Evolutionary conservation across 139 green algal species (phyloP).

Genomic region (Chlamydomonas asymmetrica): DNA sequence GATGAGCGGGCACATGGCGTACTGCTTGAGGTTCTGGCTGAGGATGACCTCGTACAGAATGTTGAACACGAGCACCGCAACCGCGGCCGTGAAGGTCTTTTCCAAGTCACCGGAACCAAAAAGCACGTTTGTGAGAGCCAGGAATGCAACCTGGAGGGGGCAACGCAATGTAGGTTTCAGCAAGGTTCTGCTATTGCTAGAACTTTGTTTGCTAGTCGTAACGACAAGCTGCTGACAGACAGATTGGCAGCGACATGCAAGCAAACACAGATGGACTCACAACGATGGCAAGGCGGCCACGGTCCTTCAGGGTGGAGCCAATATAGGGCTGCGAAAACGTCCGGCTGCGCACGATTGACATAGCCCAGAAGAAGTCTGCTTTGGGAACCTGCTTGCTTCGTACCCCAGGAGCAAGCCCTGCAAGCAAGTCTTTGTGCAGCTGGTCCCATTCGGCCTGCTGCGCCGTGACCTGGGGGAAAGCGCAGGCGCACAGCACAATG

Average conservation of each 20-base stretch:
- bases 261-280: too few species aligned
- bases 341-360: slow-evolving; percentile 76
- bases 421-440: slow-evolving; percentile 50
- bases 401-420: slow-evolving; percentile 1
- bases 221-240: too few species aligned
- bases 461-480: slow-evolving; percentile 54
- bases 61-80: slow-evolving; percentile 65
- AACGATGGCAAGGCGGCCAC: slow-evolving; percentile 34
- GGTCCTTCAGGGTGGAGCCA: slow-evolving; percentile 48
- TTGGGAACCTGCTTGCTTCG: neutral
- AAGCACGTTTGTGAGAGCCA: slow-evolving; percentile 39
- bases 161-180: too few species aligned
- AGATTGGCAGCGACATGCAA: too few species aligned
- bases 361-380: slow-evolving; percentile 72
- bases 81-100: slow-evolving; percentile 40
- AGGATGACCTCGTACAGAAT: slow-evolving; percentile 63
- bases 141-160: slow-evolving; percentile 37
- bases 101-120: slow-evolving; percentile 35
- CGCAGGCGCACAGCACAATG: neutral
- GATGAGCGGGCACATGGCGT: slow-evolving; percentile 64
- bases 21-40: slow-evolving; percentile 48
- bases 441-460: slow-evolving; percentile 67
- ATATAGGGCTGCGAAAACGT: slow-evolving; percentile 85
- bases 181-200: too few species aligned
- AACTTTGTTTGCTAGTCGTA: too few species aligned